These are phyloP conservation scores for Sextonia rubra DNA, from an alignment of 164 flowering plant species.

Conservation along the genomic window DNA sequence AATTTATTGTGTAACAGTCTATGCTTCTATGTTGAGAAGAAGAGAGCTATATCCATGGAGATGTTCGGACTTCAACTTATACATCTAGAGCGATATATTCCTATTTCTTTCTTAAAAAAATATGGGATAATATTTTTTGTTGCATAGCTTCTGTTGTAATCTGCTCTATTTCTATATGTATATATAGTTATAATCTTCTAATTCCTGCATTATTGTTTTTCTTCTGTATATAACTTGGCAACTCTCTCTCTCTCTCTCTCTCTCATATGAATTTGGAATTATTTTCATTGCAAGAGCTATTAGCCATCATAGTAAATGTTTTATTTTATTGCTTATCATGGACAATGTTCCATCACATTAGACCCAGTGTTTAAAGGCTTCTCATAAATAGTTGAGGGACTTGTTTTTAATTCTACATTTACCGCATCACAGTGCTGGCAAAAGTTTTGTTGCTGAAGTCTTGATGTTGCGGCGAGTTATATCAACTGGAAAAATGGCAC, in stretches of 20 bases:
- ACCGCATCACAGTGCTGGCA: slow-evolving; percentile 76
- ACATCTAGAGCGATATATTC: not conserved
- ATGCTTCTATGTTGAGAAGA: too few relatives aligned
- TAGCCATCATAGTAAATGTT: too few relatives aligned
- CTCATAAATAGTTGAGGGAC: not conserved
- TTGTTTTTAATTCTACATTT: not conserved
- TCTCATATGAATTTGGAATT: not conserved
- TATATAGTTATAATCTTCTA: too few relatives aligned
- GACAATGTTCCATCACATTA: not conserved
- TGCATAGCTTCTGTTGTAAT: not conserved
- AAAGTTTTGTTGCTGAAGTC: slow-evolving; percentile 98
- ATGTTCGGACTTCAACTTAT: not conserved
- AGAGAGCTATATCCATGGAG: too few relatives aligned
- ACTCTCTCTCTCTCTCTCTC: not conserved
- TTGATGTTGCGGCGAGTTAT: slow-evolving; percentile 82
- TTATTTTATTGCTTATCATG: not conserved
- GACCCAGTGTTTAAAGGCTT: not conserved
- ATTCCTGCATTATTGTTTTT: not conserved
- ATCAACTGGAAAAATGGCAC: slow-evolving; percentile 75
- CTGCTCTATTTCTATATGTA: not conserved
- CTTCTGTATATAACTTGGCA: not conserved
- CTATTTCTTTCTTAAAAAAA: not conserved
- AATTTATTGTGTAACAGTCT: too few relatives aligned
- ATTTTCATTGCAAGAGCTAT: too few relatives aligned
- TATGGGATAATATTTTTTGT: not conserved